Evolutionary conservation across 2,329 filamentous ascomycete species (phyloP), one percentile per base, ranked within the genome.

Genomic region (Monilinia fructicola): DNA sequence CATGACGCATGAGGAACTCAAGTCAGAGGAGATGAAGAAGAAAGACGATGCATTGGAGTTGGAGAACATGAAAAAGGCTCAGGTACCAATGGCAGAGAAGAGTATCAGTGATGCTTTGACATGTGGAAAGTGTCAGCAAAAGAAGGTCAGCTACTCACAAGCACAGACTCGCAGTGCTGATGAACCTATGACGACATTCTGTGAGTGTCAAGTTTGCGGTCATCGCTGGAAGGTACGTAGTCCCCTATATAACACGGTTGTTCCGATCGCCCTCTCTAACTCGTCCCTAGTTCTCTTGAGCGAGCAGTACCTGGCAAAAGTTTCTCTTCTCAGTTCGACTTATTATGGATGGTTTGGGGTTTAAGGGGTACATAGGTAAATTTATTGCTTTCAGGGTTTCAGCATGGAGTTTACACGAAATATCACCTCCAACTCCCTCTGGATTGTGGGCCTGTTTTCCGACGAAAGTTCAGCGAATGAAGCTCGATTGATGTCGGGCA

Each of bases 51-150:
- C 87, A 77, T 84, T 97, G 61, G 85, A 93, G 77, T 87, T 91
- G 79, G 92, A 97, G 80, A 99, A 99, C 79, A 93, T 98, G 91
- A 93, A 93, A 82, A 92, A 94, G 79, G 92, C 95, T 1, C 96
- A 98, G 88, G 93, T 96, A 14, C 91, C 94, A 67, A 90, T 93
- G 83, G 90, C 88, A 23, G 90, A 97, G 80, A 95, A 93, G 84
- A 93, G 90, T 76, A 92, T 97, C 80, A 93, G 89, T 77, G 90
- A 90, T 77, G 91, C 89, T 67, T 84, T 98, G 75, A 89, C 92
- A 79, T 99, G 95, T 81, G 87, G 92, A 76, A 93, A 93, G 79
- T 99, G 95, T 80, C 91, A 91, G 74, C 85, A 96, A 84, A 93
- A 91, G 83, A 93, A 92, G 83, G 95, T 98, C 76, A 93, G 90